A percentile compares a stretch with the other conserved stretches of the same genome.
Conservation (phyloP, 2,329 filamentous ascomycete genomes). For the Fulvia fulva region DNA sequence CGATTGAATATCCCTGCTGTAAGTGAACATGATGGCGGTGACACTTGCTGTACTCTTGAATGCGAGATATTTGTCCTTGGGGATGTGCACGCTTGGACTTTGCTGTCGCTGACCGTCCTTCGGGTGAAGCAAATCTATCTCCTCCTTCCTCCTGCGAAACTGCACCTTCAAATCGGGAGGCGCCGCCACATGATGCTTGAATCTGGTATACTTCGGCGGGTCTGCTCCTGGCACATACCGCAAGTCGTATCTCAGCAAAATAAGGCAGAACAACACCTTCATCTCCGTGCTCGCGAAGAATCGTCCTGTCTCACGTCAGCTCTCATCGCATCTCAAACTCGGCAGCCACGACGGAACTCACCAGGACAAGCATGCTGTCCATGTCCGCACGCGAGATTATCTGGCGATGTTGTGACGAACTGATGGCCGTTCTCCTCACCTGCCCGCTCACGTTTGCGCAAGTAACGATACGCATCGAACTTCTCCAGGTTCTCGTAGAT, state of each 20-base stretch:
- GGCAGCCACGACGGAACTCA: not conserved
- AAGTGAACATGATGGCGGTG: too few relatives aligned
- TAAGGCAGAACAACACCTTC: constrained; percentile 31
- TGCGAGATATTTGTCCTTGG: too few relatives aligned
- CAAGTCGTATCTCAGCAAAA: constrained; percentile 34
- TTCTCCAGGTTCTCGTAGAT: too few relatives aligned
- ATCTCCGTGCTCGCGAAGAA: constrained; percentile 35
- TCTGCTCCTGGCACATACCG: not conserved
- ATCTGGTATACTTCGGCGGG: not conserved
- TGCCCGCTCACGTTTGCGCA: not conserved
- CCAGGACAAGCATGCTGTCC: constrained; percentile 28
- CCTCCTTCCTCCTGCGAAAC: not conserved
- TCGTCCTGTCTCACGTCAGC: constrained; percentile 26
- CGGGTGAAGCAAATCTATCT: not conserved
- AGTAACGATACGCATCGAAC: too few relatives aligned
- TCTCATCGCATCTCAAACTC: too few relatives aligned
- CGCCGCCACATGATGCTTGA: not conserved
- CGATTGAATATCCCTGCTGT: too few relatives aligned
- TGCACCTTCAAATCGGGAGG: not conserved
- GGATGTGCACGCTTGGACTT: too few relatives aligned
- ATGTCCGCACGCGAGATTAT: constrained; percentile 29
- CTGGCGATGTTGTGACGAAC: constrained; percentile 13
- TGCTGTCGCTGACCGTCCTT: too few relatives aligned
- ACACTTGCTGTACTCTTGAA: too few relatives aligned
- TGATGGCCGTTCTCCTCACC: not conserved